Conservation (phyloP, 108 stramenopile genomes). For the Fragilaria radians region DNA sequence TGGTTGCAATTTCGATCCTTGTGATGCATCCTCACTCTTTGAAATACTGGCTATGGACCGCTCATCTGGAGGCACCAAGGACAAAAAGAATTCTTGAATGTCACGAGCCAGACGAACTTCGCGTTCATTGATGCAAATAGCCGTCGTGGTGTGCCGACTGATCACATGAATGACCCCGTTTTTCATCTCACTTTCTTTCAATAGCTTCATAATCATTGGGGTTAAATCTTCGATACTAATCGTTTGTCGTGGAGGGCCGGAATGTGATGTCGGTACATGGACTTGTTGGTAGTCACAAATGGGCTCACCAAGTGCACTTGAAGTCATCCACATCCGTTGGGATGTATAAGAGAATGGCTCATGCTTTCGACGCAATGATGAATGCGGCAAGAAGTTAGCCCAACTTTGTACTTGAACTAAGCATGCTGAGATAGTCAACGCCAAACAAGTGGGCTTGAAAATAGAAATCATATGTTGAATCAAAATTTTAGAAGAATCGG, state of each 20-base stretch:
- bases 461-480: too few relatives aligned
- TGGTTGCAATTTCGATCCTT: conserved; percentile 11
- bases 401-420: too few relatives aligned
- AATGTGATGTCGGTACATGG: conserved; percentile 23
- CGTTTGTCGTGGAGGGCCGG: conserved; percentile 54
- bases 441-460: too few relatives aligned
- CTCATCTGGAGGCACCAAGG: conserved; percentile 76
- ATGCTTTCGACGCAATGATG: too few relatives aligned
- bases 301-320: conserved; percentile 24
- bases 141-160: conserved; percentile 80
- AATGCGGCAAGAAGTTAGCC: too few relatives aligned
- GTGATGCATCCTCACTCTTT: neutral
- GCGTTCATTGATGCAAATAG: conserved; percentile 79
- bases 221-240: conserved; percentile 80
- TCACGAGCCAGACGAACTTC: conserved; percentile 72
- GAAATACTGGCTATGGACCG: conserved; percentile 35
- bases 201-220: conserved; percentile 36
- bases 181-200: conserved; percentile 48
- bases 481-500: too few relatives aligned
- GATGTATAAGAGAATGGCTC: too few relatives aligned
- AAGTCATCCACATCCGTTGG: too few relatives aligned
- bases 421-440: too few relatives aligned
- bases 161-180: conserved; percentile 66
- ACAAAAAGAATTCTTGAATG: conserved; percentile 47
- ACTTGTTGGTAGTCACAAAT: conserved; percentile 55